These are phyloP conservation scores for Diutina neorugosa DNA, from an alignment of 1,139 yeast genomes.

Conservation along the genomic window DNA sequence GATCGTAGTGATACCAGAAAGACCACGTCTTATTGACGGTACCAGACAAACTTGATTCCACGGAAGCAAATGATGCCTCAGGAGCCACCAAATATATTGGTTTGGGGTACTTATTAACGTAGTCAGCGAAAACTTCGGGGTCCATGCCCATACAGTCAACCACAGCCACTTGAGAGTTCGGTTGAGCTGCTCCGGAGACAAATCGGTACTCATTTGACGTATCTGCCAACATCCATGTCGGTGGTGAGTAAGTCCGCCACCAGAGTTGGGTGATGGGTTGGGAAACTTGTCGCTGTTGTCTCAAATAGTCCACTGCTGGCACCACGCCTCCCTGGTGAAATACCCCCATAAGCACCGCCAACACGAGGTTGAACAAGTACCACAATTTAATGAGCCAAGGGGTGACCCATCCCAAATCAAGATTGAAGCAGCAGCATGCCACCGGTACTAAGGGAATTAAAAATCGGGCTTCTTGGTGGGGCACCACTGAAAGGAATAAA, in stretches of 20 bases:
- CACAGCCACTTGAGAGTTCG: slow-evolving; percentile 13
- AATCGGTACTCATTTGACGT: slow-evolving; percentile 10
- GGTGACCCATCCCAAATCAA: slow-evolving; percentile 10
- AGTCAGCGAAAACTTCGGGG: slow-evolving; percentile 5
- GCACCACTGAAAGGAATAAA: slow-evolving; percentile 49
- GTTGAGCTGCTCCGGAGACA: slow-evolving; percentile 9
- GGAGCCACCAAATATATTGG: slow-evolving; percentile 35
- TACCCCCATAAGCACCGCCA: slow-evolving; percentile 63
- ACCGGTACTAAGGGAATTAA: slow-evolving; percentile 69
- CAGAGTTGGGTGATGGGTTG: slow-evolving; percentile 38
- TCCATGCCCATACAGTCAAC: slow-evolving; percentile 24
- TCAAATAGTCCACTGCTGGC: slow-evolving; percentile 37
- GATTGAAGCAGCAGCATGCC: slow-evolving; percentile 49
- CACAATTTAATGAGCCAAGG: slow-evolving; percentile 22
- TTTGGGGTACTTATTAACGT: slow-evolving; percentile 8
- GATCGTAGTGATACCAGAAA: slow-evolving; percentile 39
- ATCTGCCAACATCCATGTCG: slow-evolving; percentile 68
- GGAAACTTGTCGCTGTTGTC: slow-evolving; percentile 7
- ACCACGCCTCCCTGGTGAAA: slow-evolving; percentile 88
- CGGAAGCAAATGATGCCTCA: slow-evolving; percentile 25
- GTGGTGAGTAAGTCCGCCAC: slow-evolving; percentile 96
- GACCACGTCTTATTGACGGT: slow-evolving; percentile 27
- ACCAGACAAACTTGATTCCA: slow-evolving; percentile 11
- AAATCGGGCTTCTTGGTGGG: slow-evolving; percentile 90
- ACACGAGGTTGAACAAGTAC: slow-evolving; percentile 49